Evolutionary conservation across 164 flowering plant species (phyloP).

Genomic region (Amborella trichopoda): DNA sequence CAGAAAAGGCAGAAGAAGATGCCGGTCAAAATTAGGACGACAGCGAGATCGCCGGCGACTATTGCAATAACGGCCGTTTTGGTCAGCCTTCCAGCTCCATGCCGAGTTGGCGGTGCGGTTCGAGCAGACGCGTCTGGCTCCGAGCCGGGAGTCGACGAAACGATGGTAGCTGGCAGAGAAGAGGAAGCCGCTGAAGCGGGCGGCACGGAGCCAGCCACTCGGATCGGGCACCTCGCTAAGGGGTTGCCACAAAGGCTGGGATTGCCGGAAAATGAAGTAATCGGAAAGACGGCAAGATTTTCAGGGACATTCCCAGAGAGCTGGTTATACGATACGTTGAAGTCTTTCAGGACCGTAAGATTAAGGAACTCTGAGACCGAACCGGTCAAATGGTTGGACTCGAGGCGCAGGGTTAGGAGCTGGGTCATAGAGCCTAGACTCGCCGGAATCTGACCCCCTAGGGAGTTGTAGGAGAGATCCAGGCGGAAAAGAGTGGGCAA

Average conservation of each 20-base stretch:
- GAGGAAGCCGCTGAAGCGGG: conserved; percentile 27
- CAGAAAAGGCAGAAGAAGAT: conserved; percentile 69
- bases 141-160: conserved; percentile 41
- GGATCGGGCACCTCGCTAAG: conserved; percentile 22
- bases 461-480: conserved; percentile 62
- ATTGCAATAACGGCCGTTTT: conserved; percentile 42
- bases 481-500: conserved; percentile 30
- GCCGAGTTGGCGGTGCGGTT: neutral
- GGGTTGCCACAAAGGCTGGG: conserved; percentile 58
- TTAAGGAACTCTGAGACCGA: conserved; percentile 20
- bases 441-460: conserved; percentile 50
- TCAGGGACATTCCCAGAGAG: conserved; percentile 54
- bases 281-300: conserved; percentile 41
- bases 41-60: conserved; percentile 50
- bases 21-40: conserved; percentile 32
- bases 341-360: conserved; percentile 43
- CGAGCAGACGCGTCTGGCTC: conserved; percentile 16
- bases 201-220: conserved; percentile 23
- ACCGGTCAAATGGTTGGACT: conserved; percentile 55
- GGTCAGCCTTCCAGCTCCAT: conserved; percentile 24
- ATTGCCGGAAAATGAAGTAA: conserved; percentile 38
- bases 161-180: conserved; percentile 8
- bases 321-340: conserved; percentile 61
- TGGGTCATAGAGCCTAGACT: conserved; percentile 34
- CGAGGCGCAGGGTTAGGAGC: conserved; percentile 60